phyloP scores from a whole-genome alignment of 2,329 filamentous ascomycete genomes.

The Emmonsiellopsis sp. region DNA sequence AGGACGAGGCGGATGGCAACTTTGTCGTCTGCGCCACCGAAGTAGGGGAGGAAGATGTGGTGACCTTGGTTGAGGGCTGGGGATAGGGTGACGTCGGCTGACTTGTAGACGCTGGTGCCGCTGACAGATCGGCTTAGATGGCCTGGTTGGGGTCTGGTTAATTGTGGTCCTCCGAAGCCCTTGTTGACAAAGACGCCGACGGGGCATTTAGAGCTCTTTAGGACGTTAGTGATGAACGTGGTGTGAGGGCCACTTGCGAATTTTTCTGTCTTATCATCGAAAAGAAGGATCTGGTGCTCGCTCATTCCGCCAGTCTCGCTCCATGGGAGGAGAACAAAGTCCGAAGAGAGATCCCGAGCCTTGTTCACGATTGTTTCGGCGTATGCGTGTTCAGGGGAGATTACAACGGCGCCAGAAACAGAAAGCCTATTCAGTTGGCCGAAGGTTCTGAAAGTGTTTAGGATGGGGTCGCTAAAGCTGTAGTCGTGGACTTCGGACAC shows the following conservation, averaged over 20 bases:
- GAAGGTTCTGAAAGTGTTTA: slow-evolving; percentile 85
- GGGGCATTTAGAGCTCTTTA: slow-evolving; percentile 56
- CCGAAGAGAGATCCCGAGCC: slow-evolving; percentile 59
- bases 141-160: slow-evolving; percentile 16
- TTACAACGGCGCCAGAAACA: slow-evolving; percentile 69
- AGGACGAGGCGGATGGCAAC: slow-evolving; percentile 71
- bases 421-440: slow-evolving; percentile 75
- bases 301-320: slow-evolving; percentile 68
- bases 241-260: slow-evolving; percentile 58
- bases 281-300: slow-evolving; percentile 49
- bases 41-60: slow-evolving; percentile 78
- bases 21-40: slow-evolving; percentile 74
- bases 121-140: slow-evolving; percentile 44
- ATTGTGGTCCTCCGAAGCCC: slow-evolving; percentile 42
- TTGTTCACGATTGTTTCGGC: slow-evolving; percentile 65
- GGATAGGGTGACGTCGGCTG: slow-evolving; percentile 46
- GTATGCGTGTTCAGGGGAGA: slow-evolving; percentile 69
- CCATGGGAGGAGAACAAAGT: slow-evolving; percentile 81
- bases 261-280: slow-evolving; percentile 43
- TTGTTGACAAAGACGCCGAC: slow-evolving; percentile 74
- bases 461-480: slow-evolving; percentile 65
- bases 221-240: slow-evolving; percentile 60
- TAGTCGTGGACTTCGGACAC: slow-evolving; percentile 73
- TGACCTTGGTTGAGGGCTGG: slow-evolving; percentile 61
- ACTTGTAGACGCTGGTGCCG: slow-evolving; percentile 50